Conservation (phyloP, 2,329 filamentous ascomycete genomes). For the Colletotrichum costaricense region DNA sequence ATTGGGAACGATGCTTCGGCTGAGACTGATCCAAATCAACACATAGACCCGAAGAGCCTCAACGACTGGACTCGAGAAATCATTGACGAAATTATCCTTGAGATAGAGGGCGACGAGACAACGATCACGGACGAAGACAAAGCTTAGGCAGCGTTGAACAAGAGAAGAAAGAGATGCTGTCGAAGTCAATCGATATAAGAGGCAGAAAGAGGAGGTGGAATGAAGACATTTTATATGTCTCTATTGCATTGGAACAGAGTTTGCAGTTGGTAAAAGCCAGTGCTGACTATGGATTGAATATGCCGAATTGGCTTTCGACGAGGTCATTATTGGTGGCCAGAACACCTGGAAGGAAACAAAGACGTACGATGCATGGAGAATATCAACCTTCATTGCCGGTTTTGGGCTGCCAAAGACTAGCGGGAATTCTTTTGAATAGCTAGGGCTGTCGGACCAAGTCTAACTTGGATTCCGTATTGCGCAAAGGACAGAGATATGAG, state of each 20-base stretch:
- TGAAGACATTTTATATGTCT: not conserved
- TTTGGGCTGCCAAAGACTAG: not conserved
- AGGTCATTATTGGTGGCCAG: not conserved
- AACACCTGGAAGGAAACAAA: not conserved
- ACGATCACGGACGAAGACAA: not conserved
- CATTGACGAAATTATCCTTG: not conserved
- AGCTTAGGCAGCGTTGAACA: not conserved
- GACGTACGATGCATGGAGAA: not conserved
- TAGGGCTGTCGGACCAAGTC: not conserved
- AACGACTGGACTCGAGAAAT: slow-evolving; percentile 2
- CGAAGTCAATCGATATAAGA: not conserved
- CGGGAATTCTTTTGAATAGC: not conserved
- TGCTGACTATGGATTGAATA: not conserved
- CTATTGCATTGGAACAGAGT: not conserved
- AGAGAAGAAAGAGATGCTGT: not conserved
- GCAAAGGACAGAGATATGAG: not conserved
- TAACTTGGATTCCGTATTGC: not conserved
- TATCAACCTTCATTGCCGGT: not conserved
- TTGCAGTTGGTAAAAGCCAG: not conserved
- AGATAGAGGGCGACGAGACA: not conserved
- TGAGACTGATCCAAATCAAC: not conserved
- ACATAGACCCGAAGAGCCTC: not conserved
- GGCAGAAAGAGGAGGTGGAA: not conserved
- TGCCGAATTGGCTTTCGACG: not conserved
- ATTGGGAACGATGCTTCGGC: not conserved